Base-by-base conservation (phyloP, 225 moss, liverwort and hornwort species). In the Asterella californica region DNA sequence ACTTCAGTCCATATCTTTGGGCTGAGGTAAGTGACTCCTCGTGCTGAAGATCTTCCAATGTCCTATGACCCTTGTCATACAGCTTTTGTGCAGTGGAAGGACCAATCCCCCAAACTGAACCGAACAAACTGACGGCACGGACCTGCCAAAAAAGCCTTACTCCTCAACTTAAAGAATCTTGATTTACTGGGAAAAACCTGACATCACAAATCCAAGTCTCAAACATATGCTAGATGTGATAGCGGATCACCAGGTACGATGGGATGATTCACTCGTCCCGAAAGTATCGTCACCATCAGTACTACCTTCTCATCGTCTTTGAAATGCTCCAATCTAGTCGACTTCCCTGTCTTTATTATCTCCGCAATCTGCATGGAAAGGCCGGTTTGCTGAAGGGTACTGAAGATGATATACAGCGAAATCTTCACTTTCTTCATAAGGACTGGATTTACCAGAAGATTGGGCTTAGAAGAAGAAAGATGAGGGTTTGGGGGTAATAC, bases 51-150 rank as follows among this genome's bases (percentile, higher is more conserved):
- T 95, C 95, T 81, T 89, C 80, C 49, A 95, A 80, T 52, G 89
- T 88, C 75, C 95, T 90, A 75, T 91, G 87, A 32, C 95, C 99
- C 81, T 95, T 99, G 68, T 87, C 90, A 67, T 99, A 99, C 27
- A 99, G 83, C 78, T 90, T 91, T 70, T 78, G 88, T 36, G 99
- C 99, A 78, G 88, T 92, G 42, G 72, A 79, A 30, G 93, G 95
- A 36, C 99, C 99, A 77, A 99, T 95, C 37, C 99, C 99, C 93
- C 93, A 95, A 42, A 99, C 93, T 62, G 92, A 83, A n/a, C 88
- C 89, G 83, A 99, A 86, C 27, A 84, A 79, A 63, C 83, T 83
- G 68, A 89, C 82, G 27, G 88, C 82, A 19, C 81, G 65, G 55
- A 95, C 89, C 97, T 99, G 86, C 80, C 36, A 76, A 12, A 4